phyloP scores from a whole-genome alignment of 805 yeast species.

The Candida mattraensis region DNA sequence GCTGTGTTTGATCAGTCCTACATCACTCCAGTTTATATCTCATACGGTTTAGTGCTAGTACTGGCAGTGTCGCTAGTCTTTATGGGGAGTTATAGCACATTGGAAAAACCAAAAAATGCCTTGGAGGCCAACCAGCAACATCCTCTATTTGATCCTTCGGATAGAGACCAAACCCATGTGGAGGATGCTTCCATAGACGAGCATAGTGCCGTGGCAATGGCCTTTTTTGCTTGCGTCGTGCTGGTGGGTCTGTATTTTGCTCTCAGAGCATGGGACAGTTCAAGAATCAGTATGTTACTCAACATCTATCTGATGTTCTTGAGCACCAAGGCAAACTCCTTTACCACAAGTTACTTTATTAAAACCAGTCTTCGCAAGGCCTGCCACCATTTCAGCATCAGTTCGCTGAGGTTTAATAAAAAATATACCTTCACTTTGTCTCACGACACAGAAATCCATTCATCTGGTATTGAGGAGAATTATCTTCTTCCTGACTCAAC shows the following conservation, averaged over 20 bases:
- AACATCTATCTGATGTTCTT: constrained; percentile 36
- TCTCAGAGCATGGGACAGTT: constrained; percentile 34
- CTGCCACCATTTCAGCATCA: constrained; percentile 27
- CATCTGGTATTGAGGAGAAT: constrained; percentile 39
- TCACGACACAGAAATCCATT: constrained; percentile 37
- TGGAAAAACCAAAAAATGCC: constrained; percentile 33
- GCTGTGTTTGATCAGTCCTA: constrained; percentile 21
- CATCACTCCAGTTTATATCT: constrained; percentile 17
- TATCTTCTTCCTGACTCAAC: constrained; percentile 32
- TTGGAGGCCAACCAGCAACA: constrained; percentile 35
- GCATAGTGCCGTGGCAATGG: constrained; percentile 40
- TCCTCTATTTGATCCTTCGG: constrained; percentile 43
- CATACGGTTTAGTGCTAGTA: constrained; percentile 18
- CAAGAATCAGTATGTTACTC: constrained; percentile 33
- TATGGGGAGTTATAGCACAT: constrained; percentile 37
- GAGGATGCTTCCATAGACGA: constrained; percentile 22
- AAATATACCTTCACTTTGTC: constrained; percentile 44
- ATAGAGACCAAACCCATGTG: constrained; percentile 30
- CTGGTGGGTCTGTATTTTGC: constrained; percentile 40
- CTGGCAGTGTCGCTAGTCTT: constrained; percentile 31
- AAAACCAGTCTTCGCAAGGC: constrained; percentile 31
- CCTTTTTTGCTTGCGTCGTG: constrained; percentile 42
- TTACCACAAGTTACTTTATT: constrained; percentile 30
- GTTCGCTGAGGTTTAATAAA: constrained; percentile 30
- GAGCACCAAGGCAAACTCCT: constrained; percentile 35